Base-by-base conservation (phyloP, 768 basidiomycete species). In the Tephrocybe rancida region DNA sequence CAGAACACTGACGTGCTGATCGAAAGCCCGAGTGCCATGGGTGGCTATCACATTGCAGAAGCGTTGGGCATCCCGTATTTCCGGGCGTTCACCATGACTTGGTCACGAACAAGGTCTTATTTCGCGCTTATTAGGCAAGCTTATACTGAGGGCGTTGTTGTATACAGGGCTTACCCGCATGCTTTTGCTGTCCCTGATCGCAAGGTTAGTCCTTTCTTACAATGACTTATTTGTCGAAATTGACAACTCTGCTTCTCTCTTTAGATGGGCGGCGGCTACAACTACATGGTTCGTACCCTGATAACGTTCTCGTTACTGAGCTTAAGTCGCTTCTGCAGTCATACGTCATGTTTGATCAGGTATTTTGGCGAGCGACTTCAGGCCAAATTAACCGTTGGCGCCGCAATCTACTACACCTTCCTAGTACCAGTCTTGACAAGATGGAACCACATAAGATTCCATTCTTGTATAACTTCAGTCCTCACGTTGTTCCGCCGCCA, bases 371-470 rank as follows among this genome's bases (percentile, higher is more conserved):
- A 44, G 95, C 90, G 14, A 98, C 87, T 25, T 80, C 96, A 2
- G 90, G 92, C 1, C 96, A 98, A 64, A 87, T 99, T 64, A 98
- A 98, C 65, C 83, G 92, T 42, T 99, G 94, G 94, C 81, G 96
- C 27, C 81, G 87, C 58, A 83, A 93, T 58, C 67, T 84, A 6
- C 72, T 98, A 19, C 82, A 81, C 44, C 80, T 99, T 30, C 82
- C 81, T 3, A 79, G 87, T 57, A 98, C 96, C 16, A 94, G 79
- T 59, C 76, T 97, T 38, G 97, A 98, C 70, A 94, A 87, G 72
- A 91, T 98, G 86, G 94, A 97, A 66, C 92, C 92, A 30, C 95
- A 98, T 73, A 97, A 95, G 73, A 92, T 96, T 45, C 96, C 96
- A 2, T 99, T 98, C 76, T 70, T 99, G 26, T 99, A 99, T 72